phyloP scores from a whole-genome alignment of 345 rosid species.

The Populus nigra region DNA sequence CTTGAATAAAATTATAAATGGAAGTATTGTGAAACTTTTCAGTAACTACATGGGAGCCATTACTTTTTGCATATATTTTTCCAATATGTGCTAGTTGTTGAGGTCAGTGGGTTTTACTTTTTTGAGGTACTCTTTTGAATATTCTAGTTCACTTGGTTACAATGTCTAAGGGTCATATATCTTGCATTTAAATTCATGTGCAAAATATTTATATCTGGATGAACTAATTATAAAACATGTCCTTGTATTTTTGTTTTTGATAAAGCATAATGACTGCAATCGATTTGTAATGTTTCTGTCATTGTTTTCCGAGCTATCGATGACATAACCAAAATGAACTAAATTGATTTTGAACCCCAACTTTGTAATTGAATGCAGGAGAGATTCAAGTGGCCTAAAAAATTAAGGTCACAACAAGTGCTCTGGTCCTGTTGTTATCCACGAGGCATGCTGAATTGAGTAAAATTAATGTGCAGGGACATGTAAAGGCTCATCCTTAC shows the following conservation, averaged over 20 bases:
- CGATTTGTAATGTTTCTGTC: background rate
- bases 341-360: background rate
- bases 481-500: conserved; percentile 52
- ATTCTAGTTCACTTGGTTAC: no score
- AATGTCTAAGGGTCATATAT: background rate
- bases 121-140: background rate
- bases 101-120: background rate
- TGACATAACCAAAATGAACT: background rate
- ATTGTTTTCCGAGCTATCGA: background rate
- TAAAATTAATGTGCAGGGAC: conserved; percentile 74
- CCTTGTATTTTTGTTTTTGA: background rate
- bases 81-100: background rate
- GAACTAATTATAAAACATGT: background rate
- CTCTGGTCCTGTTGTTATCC: conserved; percentile 73
- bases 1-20: background rate
- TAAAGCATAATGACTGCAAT: background rate
- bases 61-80: background rate
- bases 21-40: background rate
- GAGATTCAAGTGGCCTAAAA: conserved; percentile 87
- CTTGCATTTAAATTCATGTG: background rate
- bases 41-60: background rate
- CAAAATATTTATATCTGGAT: no score
- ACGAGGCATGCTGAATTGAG: conserved; percentile 68
- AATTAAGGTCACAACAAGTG: conserved; percentile 81
- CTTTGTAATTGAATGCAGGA: conserved; percentile 40